A percentile compares a stretch with the other conserved stretches of the same genome.
Evolutionary conservation across 306 rosid species (phyloP).

Genomic region (Lathyrus aphaca): DNA sequence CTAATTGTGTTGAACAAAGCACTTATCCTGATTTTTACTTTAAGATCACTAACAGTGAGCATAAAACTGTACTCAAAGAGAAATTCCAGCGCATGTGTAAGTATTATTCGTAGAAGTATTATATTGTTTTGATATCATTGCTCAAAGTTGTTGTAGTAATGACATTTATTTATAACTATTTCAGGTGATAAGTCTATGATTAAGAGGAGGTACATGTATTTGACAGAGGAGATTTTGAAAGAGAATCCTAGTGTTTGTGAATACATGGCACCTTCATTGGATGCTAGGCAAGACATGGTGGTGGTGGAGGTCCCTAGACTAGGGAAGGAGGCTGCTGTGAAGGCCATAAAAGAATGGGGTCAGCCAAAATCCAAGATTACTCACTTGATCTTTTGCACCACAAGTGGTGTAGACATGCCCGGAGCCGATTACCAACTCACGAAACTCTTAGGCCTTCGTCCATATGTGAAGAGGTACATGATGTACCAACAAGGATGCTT

Average conservation of each 20-base stretch:
- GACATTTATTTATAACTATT: background rate
- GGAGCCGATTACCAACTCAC: constrained; percentile 76
- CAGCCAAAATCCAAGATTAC: constrained; percentile 79
- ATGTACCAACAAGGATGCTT: constrained; percentile 62
- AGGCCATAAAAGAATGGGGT: constrained; percentile 52
- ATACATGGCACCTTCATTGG: constrained; percentile 72
- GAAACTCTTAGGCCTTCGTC: constrained; percentile 70
- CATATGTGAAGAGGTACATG: constrained; percentile 67
- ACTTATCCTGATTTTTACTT: constrained; percentile 44
- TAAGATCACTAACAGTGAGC: constrained; percentile 36
- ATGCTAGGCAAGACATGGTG: constrained; percentile 76
- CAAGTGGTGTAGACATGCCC: constrained; percentile 83
- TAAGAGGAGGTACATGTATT: constrained; percentile 41
- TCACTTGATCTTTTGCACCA: constrained; percentile 73
- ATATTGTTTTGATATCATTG: background rate
- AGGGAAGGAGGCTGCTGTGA: constrained; percentile 74
- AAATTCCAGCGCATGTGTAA: constrained; percentile 44
- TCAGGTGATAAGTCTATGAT: constrained; percentile 55
- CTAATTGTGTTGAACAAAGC: constrained; percentile 37
- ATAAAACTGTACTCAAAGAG: constrained; percentile 36
- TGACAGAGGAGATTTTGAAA: constrained; percentile 39
- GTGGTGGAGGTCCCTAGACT: constrained; percentile 70
- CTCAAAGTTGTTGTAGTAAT: background rate
- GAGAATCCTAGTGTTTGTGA: constrained; percentile 50
- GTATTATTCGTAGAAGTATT: background rate